These are phyloP conservation scores for Moringa oleifera DNA, from an alignment of 345 rosid species.

Conservation along the genomic window DNA sequence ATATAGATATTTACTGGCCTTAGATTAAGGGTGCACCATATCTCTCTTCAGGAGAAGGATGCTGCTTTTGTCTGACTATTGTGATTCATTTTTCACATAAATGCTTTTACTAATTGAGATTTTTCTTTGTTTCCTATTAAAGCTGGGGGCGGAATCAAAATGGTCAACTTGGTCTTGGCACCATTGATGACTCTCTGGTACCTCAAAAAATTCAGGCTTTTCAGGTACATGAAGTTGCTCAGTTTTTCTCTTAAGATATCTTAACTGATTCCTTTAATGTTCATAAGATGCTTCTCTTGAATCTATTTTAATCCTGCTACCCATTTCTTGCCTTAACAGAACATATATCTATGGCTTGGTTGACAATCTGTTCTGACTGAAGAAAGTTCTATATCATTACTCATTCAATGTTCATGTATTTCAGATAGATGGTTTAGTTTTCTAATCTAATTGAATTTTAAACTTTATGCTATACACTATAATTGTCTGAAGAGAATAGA, in stretches of 20 bases:
- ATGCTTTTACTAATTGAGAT: no score
- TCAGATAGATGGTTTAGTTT: background rate
- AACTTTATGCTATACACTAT: background rate
- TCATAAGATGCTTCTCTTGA: background rate
- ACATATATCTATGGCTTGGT: background rate
- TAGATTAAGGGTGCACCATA: no score
- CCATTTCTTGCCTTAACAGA: background rate
- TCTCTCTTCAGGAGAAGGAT: no score
- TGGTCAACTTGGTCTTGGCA: slow-evolving; percentile 98
- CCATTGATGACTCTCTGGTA: slow-evolving; percentile 76
- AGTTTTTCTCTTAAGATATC: background rate
- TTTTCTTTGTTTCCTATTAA: slow-evolving; percentile 12
- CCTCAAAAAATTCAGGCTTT: slow-evolving; percentile 88
- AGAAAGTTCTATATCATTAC: background rate
- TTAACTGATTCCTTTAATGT: background rate
- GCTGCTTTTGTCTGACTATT: no score
- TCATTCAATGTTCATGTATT: background rate
- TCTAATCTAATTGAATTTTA: background rate
- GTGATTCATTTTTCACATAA: no score
- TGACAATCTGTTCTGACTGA: background rate
- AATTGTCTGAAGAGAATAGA: background rate
- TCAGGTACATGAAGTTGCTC: slow-evolving; percentile 41
- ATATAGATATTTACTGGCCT: no score
- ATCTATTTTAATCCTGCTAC: background rate
- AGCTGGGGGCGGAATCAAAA: slow-evolving; percentile 99